Conservation (phyloP, 495 filamentous ascomycete genomes). For the Glonium stellatum region DNA sequence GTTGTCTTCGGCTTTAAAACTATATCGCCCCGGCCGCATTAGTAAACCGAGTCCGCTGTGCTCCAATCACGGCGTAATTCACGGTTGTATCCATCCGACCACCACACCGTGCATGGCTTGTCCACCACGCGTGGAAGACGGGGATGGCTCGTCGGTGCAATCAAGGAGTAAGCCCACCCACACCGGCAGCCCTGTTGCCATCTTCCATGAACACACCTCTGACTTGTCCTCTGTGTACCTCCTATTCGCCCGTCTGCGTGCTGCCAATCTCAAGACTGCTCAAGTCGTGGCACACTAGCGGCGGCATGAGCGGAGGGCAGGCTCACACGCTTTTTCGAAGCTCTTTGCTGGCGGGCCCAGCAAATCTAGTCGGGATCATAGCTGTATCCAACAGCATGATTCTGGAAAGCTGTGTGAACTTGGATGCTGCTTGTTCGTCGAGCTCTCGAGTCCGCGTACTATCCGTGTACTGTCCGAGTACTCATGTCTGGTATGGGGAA, state of each 20-base stretch:
- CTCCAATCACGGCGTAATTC: not conserved
- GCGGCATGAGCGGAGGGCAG: not conserved
- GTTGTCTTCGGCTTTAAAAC: not conserved
- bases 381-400: not conserved
- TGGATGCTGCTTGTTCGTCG: not conserved
- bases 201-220: not conserved
- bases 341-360: slow-evolving; percentile 3
- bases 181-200: not conserved
- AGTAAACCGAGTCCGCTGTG: not conserved
- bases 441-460: not conserved
- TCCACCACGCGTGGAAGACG: not conserved
- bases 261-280: not conserved
- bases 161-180: not conserved
- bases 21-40: not conserved
- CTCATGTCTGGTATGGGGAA: too few relatives aligned
- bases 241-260: not conserved
- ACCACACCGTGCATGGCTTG: not conserved
- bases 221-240: not conserved
- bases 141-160: not conserved
- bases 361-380: not conserved
- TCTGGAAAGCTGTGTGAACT: not conserved
- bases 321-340: not conserved
- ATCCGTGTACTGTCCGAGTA: too few relatives aligned
- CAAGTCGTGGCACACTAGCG: not conserved
- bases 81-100: not conserved